Conservation (phyloP, 176 grass and related monocot genomes). For the Triticum urartu region DNA sequence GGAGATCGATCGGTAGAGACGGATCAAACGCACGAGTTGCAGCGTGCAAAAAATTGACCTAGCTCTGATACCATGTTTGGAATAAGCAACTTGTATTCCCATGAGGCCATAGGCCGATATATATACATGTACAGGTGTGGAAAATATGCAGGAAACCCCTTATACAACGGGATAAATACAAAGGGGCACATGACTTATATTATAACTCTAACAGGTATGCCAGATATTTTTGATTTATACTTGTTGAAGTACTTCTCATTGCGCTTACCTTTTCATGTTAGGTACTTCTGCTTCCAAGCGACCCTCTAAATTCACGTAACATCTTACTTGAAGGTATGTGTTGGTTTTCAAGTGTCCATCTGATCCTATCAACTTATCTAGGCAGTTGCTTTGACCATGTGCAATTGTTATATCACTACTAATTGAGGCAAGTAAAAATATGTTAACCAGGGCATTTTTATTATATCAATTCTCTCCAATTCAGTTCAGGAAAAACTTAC, state of each 20-base stretch:
- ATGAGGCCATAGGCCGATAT: too few relatives aligned
- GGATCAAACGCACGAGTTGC: too few relatives aligned
- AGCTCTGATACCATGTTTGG: too few relatives aligned
- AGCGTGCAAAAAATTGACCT: too few relatives aligned
- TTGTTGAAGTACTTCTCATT: slow-evolving; percentile 22
- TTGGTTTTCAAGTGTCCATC: slow-evolving; percentile 21
- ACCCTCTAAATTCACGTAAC: slow-evolving; percentile 92
- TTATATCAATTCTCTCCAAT: not conserved
- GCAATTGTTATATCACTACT: not conserved
- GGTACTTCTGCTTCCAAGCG: slow-evolving; percentile 79
- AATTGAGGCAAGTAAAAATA: not conserved
- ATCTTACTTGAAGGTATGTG: slow-evolving; percentile 94
- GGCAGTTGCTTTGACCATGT: not conserved
- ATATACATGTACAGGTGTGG: too few relatives aligned
- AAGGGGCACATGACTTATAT: too few relatives aligned
- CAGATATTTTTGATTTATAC: not conserved
- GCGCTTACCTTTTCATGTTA: slow-evolving; percentile 34
- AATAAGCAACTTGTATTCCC: too few relatives aligned
- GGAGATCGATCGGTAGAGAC: too few relatives aligned
- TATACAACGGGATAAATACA: too few relatives aligned
- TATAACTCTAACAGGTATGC: not conserved
- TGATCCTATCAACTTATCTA: slow-evolving; percentile 9
- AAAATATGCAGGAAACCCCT: too few relatives aligned
- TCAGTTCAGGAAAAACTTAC: not conserved
- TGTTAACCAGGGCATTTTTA: not conserved